Evolutionary conservation across 352 stramenopile genomes (phyloP), one percentile per base, ranked within the genome.

Genomic region (Blastocystis sp.): DNA sequence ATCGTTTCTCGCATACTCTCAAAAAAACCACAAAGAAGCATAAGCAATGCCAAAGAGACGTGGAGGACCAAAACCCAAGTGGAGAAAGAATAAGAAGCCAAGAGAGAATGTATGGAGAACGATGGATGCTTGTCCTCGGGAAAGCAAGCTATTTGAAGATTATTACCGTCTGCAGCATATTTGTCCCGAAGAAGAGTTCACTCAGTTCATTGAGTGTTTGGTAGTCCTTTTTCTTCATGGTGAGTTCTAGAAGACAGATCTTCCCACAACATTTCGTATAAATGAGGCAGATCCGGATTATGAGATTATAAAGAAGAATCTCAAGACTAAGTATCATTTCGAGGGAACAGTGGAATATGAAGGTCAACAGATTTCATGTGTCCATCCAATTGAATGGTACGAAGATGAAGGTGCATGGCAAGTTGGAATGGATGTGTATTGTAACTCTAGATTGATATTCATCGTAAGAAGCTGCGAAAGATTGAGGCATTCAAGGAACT

Each of bases 211-310:
- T 90, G 92, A 92, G 85, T 91, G 91, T 74, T 90, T 97, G 74
- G 91, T 90, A 39, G 94, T 93, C 88, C 92, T 92, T 63, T 9
- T 16, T 39, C 27, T 3, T 12, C 19, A 46, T 11, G 9, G 6
- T 83, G 21, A 83, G 32, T 29, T 21, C 19, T 87, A 87, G 77
- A 87, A 74, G 29, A 77, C 21, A 11, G 77, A 87, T 57, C 89
- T 97, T 88, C 94, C 94, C 16, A 95, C 93, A 43, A 96, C 92
- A 16, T 97, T 97, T 89, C 93, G 94, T 58, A 96, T 97, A 85
- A 95, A 96, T 87, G 93, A 92, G 85, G 94, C 93, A 61, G 95
- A 93, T 75, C 90, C 90, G 6, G 94, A 94, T 86, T 91, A 90
- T 49, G 91, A 94, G 6, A 91, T 91, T 91, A 94, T 89, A 37